Conservation (phyloP, 2,329 filamentous ascomycete genomes). For the Myriosclerotinia duriaeana region DNA sequence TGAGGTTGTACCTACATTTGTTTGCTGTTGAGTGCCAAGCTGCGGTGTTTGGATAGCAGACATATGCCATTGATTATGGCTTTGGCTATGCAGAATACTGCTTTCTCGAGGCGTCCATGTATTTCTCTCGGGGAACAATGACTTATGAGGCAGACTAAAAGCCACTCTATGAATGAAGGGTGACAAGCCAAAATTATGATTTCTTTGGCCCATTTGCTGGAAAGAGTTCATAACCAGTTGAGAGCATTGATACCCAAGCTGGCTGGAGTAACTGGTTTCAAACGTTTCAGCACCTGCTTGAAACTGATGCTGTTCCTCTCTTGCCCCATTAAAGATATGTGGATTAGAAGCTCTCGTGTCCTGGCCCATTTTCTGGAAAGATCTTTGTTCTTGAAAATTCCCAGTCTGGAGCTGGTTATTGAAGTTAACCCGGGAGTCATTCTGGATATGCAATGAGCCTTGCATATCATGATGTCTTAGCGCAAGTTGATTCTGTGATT, state of each 20-base stretch:
- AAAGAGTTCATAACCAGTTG: neutral
- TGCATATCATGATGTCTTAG: neutral
- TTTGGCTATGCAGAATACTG: neutral
- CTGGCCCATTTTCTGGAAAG: neutral
- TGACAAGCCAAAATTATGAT: neutral
- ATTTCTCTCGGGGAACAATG: slow-evolving; percentile 6
- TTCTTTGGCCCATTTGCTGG: neutral
- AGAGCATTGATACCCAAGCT: neutral
- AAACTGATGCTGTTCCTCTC: neutral
- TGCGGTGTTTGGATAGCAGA: no score
- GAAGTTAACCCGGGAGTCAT: neutral
- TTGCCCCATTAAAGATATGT: neutral
- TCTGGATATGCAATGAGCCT: no score
- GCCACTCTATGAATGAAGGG: neutral
- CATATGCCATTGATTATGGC: no score
- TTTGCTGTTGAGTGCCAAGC: neutral
- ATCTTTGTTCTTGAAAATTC: no score
- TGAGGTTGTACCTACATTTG: neutral
- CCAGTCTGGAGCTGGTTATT: neutral
- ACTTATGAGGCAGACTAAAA: neutral
- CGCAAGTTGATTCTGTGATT: no score
- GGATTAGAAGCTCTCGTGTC: neutral
- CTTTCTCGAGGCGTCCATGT: neutral
- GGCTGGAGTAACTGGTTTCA: neutral
- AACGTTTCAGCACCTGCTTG: neutral